Conservation (phyloP, 352 stramenopile genomes). For the Discostella stelligera region DNA sequence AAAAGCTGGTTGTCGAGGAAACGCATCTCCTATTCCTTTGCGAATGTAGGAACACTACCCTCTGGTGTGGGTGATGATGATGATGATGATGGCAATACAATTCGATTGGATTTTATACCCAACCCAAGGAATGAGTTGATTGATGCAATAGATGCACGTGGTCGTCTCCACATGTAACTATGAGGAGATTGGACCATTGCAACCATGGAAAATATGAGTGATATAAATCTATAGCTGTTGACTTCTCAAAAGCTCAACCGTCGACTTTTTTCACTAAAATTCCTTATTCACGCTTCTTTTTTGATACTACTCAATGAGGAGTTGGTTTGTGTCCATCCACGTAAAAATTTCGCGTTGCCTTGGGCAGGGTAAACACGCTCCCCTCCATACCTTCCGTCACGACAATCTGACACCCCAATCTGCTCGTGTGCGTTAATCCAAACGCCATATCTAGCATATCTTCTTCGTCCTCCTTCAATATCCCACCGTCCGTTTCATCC, state of each 20-base stretch:
- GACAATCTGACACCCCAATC: slow-evolving; percentile 82
- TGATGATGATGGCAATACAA: no score
- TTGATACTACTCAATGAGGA: slow-evolving; percentile 85
- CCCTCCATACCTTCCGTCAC: slow-evolving; percentile 88
- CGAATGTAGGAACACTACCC: not conserved
- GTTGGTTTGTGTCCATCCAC: slow-evolving; percentile 97
- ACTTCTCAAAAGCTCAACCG: no score
- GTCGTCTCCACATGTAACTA: not conserved
- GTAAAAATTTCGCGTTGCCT: slow-evolving; percentile 98
- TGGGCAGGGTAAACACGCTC: slow-evolving; percentile 88
- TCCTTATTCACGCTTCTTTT: no score
- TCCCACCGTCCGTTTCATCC: slow-evolving; percentile 85
- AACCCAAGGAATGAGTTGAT: slow-evolving; percentile 11
- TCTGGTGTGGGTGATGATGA: not conserved
- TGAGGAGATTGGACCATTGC: not conserved
- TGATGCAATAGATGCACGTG: slow-evolving; percentile 4
- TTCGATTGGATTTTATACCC: not conserved
- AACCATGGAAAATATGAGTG: not conserved
- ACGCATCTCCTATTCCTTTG: slow-evolving; percentile 13
- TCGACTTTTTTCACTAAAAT: no score
- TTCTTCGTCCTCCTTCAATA: slow-evolving; percentile 88
- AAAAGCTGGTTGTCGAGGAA: slow-evolving; percentile 4
- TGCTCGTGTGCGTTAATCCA: slow-evolving; percentile 92
- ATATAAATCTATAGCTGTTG: no score
- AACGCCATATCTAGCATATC: slow-evolving; percentile 98